phyloP scores from a whole-genome alignment of 495 filamentous ascomycete genomes.

The Penicillium dipodomyicola region DNA sequence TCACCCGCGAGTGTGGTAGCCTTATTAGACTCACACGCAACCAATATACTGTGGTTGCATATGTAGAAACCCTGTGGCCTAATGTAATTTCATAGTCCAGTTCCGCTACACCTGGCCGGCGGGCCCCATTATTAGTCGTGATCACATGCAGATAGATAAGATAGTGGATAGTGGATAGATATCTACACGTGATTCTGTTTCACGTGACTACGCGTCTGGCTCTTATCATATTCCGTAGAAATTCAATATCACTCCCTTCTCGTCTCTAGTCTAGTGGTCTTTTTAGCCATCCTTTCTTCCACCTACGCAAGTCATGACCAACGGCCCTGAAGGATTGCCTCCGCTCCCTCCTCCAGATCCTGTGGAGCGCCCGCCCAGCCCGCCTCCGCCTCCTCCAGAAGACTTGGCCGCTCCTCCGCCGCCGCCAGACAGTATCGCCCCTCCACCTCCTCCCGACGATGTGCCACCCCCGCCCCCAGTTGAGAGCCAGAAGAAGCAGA shows the following conservation, averaged over 20 bases:
- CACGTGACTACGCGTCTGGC: slow-evolving; percentile 27
- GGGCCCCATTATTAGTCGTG: no score
- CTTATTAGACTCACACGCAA: not conserved
- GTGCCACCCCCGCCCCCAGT: slow-evolving; percentile 36
- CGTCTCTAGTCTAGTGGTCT: not conserved
- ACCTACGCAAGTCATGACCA: slow-evolving; percentile 22
- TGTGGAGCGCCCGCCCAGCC: slow-evolving; percentile 37
- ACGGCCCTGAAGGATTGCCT: slow-evolving; percentile 23
- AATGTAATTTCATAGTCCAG: no score
- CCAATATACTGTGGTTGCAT: no score
- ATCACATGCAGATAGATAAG: slow-evolving; percentile 1
- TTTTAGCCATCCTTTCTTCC: slow-evolving; percentile 1
- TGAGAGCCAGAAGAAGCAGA: slow-evolving; percentile 51
- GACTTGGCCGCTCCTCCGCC: slow-evolving; percentile 53
- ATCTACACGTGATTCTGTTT: not conserved
- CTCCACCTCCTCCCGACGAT: slow-evolving; percentile 47
- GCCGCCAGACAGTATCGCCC: slow-evolving; percentile 52
- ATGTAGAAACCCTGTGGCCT: no score
- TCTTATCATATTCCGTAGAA: slow-evolving; percentile 26
- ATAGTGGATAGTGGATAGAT: not conserved
- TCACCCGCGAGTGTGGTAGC: not conserved
- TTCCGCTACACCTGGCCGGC: no score
- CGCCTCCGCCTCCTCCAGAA: slow-evolving; percentile 59
- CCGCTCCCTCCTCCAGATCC: slow-evolving; percentile 37
- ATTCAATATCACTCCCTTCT: slow-evolving; percentile 28